A percentile compares a stretch with the other conserved stretches of the same genome.
phyloP scores from a whole-genome alignment of 306 rosid genomes.

The Rosa persica region DNA sequence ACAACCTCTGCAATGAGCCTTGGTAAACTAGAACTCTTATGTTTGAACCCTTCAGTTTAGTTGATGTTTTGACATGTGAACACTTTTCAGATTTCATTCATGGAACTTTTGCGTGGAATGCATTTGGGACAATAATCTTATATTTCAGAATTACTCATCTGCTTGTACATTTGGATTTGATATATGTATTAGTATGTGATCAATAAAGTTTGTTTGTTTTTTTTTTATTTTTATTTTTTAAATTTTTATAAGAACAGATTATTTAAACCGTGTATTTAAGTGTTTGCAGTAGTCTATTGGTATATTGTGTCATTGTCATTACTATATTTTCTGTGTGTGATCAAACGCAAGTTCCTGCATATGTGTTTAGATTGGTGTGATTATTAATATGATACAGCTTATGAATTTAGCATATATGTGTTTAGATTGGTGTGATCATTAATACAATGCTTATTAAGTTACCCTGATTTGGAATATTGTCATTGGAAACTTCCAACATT shows the following conservation, averaged over 20 bases:
- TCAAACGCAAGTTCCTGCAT: background rate
- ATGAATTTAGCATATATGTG: background rate
- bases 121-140: background rate
- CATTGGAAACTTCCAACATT: background rate
- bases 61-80: slow-evolving; percentile 1
- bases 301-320: background rate
- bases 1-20: slow-evolving; percentile 99
- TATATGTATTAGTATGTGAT: background rate
- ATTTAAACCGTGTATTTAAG: background rate
- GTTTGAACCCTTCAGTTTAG: background rate
- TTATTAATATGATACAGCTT: background rate
- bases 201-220: background rate
- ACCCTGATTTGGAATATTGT: background rate
- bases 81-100: background rate
- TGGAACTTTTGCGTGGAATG: background rate
- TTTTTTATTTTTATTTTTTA: background rate
- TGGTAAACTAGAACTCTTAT: slow-evolving; percentile 48
- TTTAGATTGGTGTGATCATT: background rate
- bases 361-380: background rate
- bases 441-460: background rate
- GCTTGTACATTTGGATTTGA: background rate
- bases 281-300: background rate
- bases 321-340: background rate
- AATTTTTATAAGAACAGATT: background rate
- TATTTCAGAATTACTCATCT: slow-evolving; percentile 2